Base-by-base conservation (phyloP, 345 rosid genomes). In the Eutrema yunnanense region DNA sequence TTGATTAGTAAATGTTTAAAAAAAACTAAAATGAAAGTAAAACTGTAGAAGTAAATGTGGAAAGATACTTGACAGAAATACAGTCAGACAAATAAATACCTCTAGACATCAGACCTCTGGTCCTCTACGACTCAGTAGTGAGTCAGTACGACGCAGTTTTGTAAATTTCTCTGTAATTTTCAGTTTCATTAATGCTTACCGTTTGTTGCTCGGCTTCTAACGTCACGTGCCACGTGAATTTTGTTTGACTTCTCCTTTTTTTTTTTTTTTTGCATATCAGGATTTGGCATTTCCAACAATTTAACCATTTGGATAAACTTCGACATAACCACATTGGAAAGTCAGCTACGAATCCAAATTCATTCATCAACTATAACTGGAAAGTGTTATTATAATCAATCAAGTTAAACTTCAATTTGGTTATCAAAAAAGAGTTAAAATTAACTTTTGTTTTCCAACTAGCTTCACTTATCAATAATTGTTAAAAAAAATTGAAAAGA, bases 151-250 rank as follows among this genome's bases (percentile, higher is more conserved):
- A 55, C 58, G 6, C 37, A 43, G 26, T 13, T 37, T 46, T 29
- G 44, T 10, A 2, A 22, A 22, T 3, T 3, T 22, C 10, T 52
- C 58, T 16, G 50, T 53, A n/a, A 59, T 47, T 30, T 58, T 58
- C 30, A 46, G 16, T 36, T 47, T 44, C 37, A 34, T 12, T 36
- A 33, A 9, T 7, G 59, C 32, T 58, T 74, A 49, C 51, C 65
- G 37, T 32, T 49, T 19, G 27, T 59, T 43, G 56, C 74, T 67
- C 74, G 13, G 48, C 34, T 22, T 62, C 42, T 41, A 59, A 49
- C 19, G 11, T 33, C 79, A 75, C 79, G 70, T 69, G 79, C 58
- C 74, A 62, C 74, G 38, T 54, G 57, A 37, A 36, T 11, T 46
- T 58, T 27, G 70, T 46, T 69, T 75, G 65, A 46, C 65, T 22